These are phyloP conservation scores for Agrocybe praecox DNA, from an alignment of 768 basidiomycete genomes.

Conservation along the genomic window DNA sequence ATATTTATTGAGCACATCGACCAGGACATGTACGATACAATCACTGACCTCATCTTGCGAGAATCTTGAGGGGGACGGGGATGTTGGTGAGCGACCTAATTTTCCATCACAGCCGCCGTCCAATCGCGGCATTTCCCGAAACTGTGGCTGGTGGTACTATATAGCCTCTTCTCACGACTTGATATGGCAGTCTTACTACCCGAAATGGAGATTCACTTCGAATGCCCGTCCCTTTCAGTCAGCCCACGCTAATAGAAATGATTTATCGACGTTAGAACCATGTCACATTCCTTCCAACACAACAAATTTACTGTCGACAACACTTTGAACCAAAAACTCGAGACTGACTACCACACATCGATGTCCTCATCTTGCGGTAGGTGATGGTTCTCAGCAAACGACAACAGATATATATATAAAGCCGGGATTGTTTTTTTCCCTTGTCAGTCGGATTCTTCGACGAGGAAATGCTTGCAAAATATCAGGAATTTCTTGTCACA, in stretches of 20 bases:
- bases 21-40: neutral
- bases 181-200: neutral
- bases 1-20: constrained; percentile 11
- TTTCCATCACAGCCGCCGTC: constrained; percentile 20
- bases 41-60: constrained; percentile 67
- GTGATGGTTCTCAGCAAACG: too few relatives aligned
- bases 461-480: too few relatives aligned
- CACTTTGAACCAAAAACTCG: too few relatives aligned
- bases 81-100: constrained; percentile 30
- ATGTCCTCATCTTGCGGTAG: too few relatives aligned
- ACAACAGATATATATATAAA: too few relatives aligned
- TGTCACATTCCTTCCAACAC: too few relatives aligned
- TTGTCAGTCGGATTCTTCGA: too few relatives aligned
- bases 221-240: neutral
- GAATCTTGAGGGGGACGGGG: constrained; percentile 42
- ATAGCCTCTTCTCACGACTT: constrained; percentile 26
- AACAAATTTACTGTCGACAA: too few relatives aligned
- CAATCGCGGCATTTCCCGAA: constrained; percentile 36
- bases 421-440: too few relatives aligned
- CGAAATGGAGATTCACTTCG: constrained; percentile 17
- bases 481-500: too few relatives aligned
- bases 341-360: too few relatives aligned
- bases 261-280: neutral
- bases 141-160: constrained; percentile 42
- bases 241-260: neutral